Conservation (phyloP, 2,329 filamentous ascomycete species). For the Xylaria sp. region DNA sequence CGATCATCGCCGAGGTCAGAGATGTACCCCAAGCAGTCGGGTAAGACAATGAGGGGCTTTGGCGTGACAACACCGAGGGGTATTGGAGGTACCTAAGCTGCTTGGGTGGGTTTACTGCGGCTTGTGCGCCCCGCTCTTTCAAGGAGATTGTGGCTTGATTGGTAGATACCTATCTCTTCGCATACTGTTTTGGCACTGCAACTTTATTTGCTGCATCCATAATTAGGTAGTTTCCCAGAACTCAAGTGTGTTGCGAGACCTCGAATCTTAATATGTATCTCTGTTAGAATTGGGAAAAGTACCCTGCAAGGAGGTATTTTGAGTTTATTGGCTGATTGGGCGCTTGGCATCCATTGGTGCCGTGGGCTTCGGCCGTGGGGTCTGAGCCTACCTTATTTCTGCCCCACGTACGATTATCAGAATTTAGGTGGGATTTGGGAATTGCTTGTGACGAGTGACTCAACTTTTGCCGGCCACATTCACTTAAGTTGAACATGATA, state of each 20-base stretch:
- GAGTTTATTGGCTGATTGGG: conserved; percentile 1
- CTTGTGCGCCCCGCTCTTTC: not conserved
- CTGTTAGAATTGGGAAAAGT: not conserved
- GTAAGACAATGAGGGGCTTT: conserved; percentile 17
- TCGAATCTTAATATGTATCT: not conserved
- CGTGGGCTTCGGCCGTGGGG: not conserved
- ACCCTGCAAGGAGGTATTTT: not conserved
- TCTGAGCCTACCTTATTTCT: not conserved
- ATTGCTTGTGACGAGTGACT: conserved; percentile 28
- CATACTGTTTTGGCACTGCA: not conserved
- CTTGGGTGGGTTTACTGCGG: not conserved
- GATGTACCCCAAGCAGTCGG: not conserved
- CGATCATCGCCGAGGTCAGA: not conserved
- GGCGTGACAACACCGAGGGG: conserved; percentile 21
- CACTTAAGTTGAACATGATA: conserved; percentile 1
- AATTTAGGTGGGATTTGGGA: conserved; percentile 31
- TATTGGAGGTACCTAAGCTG: not conserved
- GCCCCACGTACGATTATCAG: conserved; percentile 26
- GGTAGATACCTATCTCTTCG: not conserved
- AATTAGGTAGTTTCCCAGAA: too few species aligned
- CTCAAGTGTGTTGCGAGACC: not conserved
- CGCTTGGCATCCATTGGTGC: conserved; percentile 1
- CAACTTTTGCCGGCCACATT: conserved; percentile 21
- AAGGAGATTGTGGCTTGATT: conserved; percentile 3
- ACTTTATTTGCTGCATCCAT: too few species aligned